Evolutionary conservation across 2,329 filamentous ascomycete genomes (phyloP), one percentile per base, ranked within the genome.

Genomic region (Leptodontidium sp.): DNA sequence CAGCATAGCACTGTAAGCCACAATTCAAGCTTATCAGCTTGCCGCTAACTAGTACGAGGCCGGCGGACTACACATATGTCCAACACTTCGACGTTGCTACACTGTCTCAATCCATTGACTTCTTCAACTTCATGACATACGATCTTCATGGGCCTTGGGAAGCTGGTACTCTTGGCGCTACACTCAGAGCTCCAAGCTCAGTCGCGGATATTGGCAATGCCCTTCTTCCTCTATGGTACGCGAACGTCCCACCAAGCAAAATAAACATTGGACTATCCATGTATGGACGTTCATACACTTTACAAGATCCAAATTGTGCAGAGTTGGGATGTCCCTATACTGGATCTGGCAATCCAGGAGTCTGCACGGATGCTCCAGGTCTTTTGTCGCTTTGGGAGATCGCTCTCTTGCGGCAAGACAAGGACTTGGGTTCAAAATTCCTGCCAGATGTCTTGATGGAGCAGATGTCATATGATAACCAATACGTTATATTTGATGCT

Each of bases 221-320:
- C 2, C 76, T 81, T 0, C 49, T 79, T 0, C 80, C 81, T 0
- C 67, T 86, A 0, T 85, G 81, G 82, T 82, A 78, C 63, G 80
- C 78, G 43, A 77, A 77, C 1, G 64, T 86, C 0, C 69, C 81
- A 52, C 78, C 81, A 0, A 55, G 62, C 2, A 84, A 85, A 69
- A 73, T 86, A 45, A 83, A 83, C 66, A 72, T 86, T 2, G 85
- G 84, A 0, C 65, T 85, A 0, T 83, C 83, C 0, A 80, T 79
- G 59, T 87, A 87, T 64, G 84, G 84, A 0, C 77, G 84, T 5
- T 80, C 82, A 1, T 85, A 82, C 57, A 85, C 81, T 0, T 65
- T 78, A 3, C 58, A 67, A 2, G 71, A 75, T 57, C 53, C 66
- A 0, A 64, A 50, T 3, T 78, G 75, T 67, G 74, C 68, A 43